Percentiles rank a stretch among this genome's conserved stretches.
phyloP scores from a whole-genome alignment of 2,329 filamentous ascomycete genomes.

The Cercospora sesami region DNA sequence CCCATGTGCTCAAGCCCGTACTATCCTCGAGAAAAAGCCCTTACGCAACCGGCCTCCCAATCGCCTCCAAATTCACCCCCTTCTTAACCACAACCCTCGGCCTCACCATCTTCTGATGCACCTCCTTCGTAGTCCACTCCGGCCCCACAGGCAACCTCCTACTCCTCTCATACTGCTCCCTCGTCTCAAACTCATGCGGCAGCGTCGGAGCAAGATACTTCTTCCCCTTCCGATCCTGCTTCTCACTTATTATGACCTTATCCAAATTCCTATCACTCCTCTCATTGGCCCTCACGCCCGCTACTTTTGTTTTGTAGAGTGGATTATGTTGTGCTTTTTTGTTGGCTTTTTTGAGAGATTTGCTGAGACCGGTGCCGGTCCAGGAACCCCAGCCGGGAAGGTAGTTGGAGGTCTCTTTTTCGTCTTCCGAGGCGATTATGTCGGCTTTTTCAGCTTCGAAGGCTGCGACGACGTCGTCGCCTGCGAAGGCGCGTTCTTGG shows the following conservation, averaged over 20 bases:
- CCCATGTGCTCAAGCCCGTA: not conserved
- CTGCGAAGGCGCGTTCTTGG: constrained; percentile 77
- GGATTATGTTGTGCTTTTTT: constrained; percentile 53
- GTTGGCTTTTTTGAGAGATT: constrained; percentile 65
- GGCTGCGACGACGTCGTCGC: constrained; percentile 76
- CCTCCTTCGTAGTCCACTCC: constrained; percentile 96
- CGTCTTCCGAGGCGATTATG: constrained; percentile 71
- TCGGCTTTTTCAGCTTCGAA: constrained; percentile 80
- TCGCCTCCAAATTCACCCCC: constrained; percentile 75
- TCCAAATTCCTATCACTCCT: constrained; percentile 81
- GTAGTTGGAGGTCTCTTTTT: constrained; percentile 78
- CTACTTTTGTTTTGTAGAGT: constrained; percentile 57
- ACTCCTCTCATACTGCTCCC: constrained; percentile 85
- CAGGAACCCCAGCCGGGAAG: constrained; percentile 93
- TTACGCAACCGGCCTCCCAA: constrained; percentile 71
- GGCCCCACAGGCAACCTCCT: constrained; percentile 83
- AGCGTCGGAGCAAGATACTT: constrained; percentile 82
- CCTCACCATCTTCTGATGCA: constrained; percentile 85
- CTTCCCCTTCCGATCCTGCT: constrained; percentile 82
- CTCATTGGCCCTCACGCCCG: constrained; percentile 70
- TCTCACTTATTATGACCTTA: constrained; percentile 89
- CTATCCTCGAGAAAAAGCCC: not conserved
- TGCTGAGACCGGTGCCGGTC: constrained; percentile 79
- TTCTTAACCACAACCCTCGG: constrained; percentile 88
- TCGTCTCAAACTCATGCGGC: constrained; percentile 86